These are phyloP conservation scores for Hymenoscyphus repandus DNA, from an alignment of 2,329 filamentous ascomycete species.

Conservation along the genomic window DNA sequence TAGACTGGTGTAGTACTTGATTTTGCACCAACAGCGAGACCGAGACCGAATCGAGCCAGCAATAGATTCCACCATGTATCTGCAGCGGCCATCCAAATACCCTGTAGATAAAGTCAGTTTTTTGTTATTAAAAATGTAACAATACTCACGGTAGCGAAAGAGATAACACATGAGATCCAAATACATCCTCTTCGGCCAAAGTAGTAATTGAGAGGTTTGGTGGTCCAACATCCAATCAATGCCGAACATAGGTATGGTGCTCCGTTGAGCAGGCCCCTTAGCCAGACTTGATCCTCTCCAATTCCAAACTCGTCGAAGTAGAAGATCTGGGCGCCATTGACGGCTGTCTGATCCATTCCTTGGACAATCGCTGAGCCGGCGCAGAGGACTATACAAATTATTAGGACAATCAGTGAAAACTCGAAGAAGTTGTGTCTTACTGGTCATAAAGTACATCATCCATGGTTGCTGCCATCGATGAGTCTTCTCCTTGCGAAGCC, in stretches of 20 bases:
- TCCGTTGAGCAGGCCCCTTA: constrained; percentile 64
- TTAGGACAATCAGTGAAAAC: not conserved
- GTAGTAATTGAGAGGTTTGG: constrained; percentile 65
- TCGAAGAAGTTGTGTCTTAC: not conserved
- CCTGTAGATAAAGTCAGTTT: not conserved
- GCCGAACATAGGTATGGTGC: constrained; percentile 47
- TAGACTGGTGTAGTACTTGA: constrained; percentile 56
- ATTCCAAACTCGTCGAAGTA: constrained; percentile 39
- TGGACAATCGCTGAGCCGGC: constrained; percentile 19
- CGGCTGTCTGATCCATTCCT: constrained; percentile 58
- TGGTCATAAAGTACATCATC: constrained; percentile 9
- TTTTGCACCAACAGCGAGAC: constrained; percentile 49
- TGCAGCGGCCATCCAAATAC: constrained; percentile 42
- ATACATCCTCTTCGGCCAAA: constrained; percentile 64
- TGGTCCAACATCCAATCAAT: constrained; percentile 57
- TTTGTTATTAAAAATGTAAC: not conserved
- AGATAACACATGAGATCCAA: constrained; percentile 68
- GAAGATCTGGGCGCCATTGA: constrained; percentile 62
- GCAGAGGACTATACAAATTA: constrained; percentile 7
- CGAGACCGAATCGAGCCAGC: constrained; percentile 56
- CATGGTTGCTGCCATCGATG: constrained; percentile 1
- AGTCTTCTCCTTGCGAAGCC: constrained; percentile 2
- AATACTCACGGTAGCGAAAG: constrained; percentile 38
- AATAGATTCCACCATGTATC: constrained; percentile 69
- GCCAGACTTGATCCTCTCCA: constrained; percentile 25